These are phyloP conservation scores for Mucor sp. DNA, from an alignment of 371 early-diverging fungal species.

Conservation along the genomic window DNA sequence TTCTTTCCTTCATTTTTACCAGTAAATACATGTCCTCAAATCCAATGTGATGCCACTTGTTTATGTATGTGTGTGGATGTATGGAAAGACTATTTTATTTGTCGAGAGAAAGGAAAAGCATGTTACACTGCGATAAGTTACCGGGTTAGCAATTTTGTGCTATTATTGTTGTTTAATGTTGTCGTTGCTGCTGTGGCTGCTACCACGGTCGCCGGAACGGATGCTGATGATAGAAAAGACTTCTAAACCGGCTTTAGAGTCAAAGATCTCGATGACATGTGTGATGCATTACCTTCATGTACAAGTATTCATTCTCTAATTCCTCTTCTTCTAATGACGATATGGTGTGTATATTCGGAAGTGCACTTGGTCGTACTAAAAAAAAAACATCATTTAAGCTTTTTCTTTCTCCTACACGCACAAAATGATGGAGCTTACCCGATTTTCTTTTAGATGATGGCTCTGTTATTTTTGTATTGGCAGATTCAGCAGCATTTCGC, in stretches of 20 bases:
- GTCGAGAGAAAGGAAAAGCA: neutral
- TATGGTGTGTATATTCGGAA: constrained; percentile 21
- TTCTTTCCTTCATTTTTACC: neutral
- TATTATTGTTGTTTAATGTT: neutral
- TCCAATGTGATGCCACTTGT: too few relatives aligned
- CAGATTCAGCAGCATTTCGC: constrained; percentile 4
- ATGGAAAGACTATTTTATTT: neutral
- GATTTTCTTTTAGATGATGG: constrained; percentile 14
- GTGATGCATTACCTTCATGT: constrained; percentile 14
- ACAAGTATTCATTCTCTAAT: constrained; percentile 20
- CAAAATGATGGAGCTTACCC: constrained; percentile 2
- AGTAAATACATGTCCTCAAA: neutral
- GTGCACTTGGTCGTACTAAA: constrained; percentile 21
- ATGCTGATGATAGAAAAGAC: neutral
- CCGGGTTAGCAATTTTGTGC: neutral
- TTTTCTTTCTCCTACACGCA: neutral
- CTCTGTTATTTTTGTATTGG: constrained; percentile 8
- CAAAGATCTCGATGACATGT: neutral
- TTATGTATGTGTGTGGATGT: too few relatives aligned
- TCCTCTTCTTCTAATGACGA: constrained; percentile 26
- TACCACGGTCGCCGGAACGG: neutral
- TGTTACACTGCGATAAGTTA: neutral
- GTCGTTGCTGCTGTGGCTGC: neutral
- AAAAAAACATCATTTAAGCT: neutral
- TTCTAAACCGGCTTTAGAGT: neutral